Conservation (phyloP, 2,329 filamentous ascomycete species). For the Nannizzia gypsea region DNA sequence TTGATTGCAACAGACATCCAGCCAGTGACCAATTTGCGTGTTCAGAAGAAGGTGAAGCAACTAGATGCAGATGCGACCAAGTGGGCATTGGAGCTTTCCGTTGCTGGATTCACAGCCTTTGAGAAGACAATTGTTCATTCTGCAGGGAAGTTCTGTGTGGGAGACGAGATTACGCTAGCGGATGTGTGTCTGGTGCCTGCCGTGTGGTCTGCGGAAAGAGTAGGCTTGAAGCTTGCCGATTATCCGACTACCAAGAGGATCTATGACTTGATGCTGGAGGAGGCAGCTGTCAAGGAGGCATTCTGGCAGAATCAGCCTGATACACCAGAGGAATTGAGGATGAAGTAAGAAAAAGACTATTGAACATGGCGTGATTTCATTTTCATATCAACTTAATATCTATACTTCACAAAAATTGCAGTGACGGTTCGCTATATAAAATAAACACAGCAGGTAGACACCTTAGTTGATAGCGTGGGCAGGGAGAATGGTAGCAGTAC, state of each 20-base stretch:
- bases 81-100: constrained; percentile 44
- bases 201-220: constrained; percentile 46
- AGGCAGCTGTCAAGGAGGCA: constrained; percentile 42
- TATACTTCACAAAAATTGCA: background rate
- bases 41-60: constrained; percentile 39
- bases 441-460: background rate
- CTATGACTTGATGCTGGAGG: constrained; percentile 35
- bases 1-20: constrained; percentile 50
- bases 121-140: constrained; percentile 33
- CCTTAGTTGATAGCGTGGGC: constrained; percentile 9
- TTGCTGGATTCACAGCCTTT: constrained; percentile 45
- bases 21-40: constrained; percentile 47
- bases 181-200: constrained; percentile 49
- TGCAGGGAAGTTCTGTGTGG: constrained; percentile 45
- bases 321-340: constrained; percentile 38
- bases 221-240: constrained; percentile 41
- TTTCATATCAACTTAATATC: background rate
- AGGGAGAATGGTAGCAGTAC: constrained; percentile 10
- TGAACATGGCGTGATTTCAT: background rate
- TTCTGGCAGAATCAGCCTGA: constrained; percentile 47
- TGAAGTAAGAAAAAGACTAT: constrained; percentile 5
- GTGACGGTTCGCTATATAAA: background rate
- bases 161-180: constrained; percentile 45
- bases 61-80: constrained; percentile 30
- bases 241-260: constrained; percentile 41